These are phyloP conservation scores for Fusarium piperis DNA, from an alignment of 2,329 filamentous ascomycete genomes.

Conservation along the genomic window DNA sequence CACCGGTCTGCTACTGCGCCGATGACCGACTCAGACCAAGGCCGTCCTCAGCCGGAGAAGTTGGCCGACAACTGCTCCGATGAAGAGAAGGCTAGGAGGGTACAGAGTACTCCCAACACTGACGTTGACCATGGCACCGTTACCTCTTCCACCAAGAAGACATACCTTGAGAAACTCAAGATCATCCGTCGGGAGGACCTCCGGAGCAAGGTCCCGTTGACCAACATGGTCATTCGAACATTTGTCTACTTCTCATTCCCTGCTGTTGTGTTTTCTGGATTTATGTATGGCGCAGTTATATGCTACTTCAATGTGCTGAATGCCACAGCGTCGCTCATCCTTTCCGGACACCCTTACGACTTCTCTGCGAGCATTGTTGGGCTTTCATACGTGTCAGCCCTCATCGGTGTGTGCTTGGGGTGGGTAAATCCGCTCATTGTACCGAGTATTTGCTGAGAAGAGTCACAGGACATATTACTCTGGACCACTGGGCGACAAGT, in stretches of 20 bases:
- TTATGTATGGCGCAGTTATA: slow-evolving; percentile 9
- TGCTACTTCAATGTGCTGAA: slow-evolving; percentile 16
- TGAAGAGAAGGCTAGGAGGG: background rate
- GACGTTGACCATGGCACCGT: background rate
- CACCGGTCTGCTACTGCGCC: background rate
- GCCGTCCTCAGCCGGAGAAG: background rate
- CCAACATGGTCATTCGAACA: background rate
- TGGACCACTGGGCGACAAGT: slow-evolving; percentile 48
- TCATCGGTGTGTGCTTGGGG: background rate
- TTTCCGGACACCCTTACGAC: slow-evolving; percentile 5
- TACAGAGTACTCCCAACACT: background rate
- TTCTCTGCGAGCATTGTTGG: slow-evolving; percentile 2
- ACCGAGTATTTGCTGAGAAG: background rate
- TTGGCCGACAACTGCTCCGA: background rate
- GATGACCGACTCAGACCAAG: background rate
- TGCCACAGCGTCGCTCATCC: slow-evolving; percentile 12
- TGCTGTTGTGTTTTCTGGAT: slow-evolving; percentile 6
- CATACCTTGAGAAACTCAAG: slow-evolving; percentile 5
- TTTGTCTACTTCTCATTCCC: slow-evolving; percentile 9
- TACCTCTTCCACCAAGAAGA: background rate
- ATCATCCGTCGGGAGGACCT: background rate
- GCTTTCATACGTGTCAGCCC: background rate
- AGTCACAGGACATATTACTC: slow-evolving; percentile 24
- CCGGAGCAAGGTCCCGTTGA: background rate
- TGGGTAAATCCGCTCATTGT: background rate